Percentiles rank a stretch among this genome's conserved stretches.
Conservation (phyloP, 2,329 filamentous ascomycete genomes). For the Chalaropsis ovoidea region DNA sequence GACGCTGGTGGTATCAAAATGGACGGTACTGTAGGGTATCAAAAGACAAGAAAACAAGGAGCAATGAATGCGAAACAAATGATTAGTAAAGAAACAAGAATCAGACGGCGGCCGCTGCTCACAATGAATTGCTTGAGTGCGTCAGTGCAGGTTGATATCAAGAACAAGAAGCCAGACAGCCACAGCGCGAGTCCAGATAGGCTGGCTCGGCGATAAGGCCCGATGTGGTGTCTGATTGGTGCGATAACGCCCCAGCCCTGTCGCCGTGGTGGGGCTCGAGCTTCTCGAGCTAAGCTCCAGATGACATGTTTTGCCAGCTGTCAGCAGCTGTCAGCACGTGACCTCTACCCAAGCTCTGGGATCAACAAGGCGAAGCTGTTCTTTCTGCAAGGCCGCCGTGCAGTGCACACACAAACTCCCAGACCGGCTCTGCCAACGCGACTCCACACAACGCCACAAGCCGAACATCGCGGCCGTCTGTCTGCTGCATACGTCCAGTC, state of each 20-base stretch:
- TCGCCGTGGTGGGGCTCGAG: neutral
- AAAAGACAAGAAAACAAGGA: neutral
- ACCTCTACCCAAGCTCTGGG: neutral
- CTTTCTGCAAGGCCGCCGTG: neutral
- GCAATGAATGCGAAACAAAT: neutral
- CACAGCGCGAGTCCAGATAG: slow-evolving; percentile 7
- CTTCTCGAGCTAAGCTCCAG: neutral
- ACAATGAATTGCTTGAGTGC: neutral
- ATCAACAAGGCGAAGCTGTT: slow-evolving; percentile 21
- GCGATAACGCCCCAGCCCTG: slow-evolving; percentile 11
- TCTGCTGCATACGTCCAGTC: neutral
- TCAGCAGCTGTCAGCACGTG: slow-evolving; percentile 14
- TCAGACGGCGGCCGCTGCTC: neutral
- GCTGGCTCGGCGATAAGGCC: slow-evolving; percentile 15
- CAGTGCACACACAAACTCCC: neutral
- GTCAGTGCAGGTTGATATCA: neutral
- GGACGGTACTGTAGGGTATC: slow-evolving; percentile 17
- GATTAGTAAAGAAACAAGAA: slow-evolving; percentile 2
- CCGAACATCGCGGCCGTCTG: neutral
- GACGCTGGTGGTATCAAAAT: neutral
- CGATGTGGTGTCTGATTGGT: slow-evolving; percentile 14
- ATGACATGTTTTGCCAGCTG: neutral
- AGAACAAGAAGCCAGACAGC: slow-evolving; percentile 12
- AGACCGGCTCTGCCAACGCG: neutral
- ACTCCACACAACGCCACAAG: neutral